Conservation (phyloP, 768 basidiomycete species). For the Hirschioporus abietinus region DNA sequence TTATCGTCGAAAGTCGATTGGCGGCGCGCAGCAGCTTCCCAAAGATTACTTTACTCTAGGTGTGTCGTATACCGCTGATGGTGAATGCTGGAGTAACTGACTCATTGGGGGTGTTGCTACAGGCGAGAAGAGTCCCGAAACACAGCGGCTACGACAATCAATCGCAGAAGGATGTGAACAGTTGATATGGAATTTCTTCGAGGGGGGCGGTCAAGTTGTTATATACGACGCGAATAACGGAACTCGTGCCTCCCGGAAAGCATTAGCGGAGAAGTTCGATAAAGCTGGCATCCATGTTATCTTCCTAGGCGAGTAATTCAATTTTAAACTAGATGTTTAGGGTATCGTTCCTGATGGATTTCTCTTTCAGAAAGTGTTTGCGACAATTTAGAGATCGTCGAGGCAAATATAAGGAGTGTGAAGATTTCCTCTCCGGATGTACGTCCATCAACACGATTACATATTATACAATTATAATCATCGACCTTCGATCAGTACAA, state of each 20-base stretch:
- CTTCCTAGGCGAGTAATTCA: constrained; percentile 62
- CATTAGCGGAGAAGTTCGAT: constrained; percentile 81
- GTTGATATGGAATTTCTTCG: constrained; percentile 85
- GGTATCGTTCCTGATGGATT: constrained; percentile 4
- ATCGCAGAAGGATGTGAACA: constrained; percentile 84
- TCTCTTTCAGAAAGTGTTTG: constrained; percentile 72
- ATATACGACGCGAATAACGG: constrained; percentile 99
- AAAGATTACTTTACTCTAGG: constrained; percentile 89
- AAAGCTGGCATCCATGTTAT: constrained; percentile 87
- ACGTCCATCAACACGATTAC: constrained; percentile 24
- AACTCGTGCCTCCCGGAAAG: constrained; percentile 56
- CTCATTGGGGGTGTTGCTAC: not conserved
- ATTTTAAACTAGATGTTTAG: constrained; percentile 5
- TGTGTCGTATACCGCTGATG: constrained; percentile 24
- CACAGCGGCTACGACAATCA: constrained; percentile 65
- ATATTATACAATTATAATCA: constrained; percentile 2
- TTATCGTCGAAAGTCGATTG: constrained; percentile 85
- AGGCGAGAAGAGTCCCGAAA: constrained; percentile 80
- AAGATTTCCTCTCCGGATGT: constrained; percentile 99
- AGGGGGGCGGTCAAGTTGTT: constrained; percentile 85
- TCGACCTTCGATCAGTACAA: constrained; percentile 56
- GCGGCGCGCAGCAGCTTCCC: constrained; percentile 83
- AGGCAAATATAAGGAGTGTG: constrained; percentile 90
- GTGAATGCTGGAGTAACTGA: not conserved
- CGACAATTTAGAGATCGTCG: constrained; percentile 88